Conservation (phyloP, 345 rosid genomes). For the Sonneratia alba region DNA sequence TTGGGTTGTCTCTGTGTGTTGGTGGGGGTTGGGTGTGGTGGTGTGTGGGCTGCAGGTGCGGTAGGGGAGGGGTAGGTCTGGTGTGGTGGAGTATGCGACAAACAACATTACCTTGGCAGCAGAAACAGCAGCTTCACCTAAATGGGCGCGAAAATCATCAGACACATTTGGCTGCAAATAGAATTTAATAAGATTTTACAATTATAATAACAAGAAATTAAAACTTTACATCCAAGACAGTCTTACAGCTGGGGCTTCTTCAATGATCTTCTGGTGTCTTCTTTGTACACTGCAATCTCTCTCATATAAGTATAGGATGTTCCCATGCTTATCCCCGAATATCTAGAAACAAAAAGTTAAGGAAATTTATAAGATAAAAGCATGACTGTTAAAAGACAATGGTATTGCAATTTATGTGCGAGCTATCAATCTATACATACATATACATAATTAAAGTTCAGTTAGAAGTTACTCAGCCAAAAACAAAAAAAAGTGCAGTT, state of each 20-base stretch:
- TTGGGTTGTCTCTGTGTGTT: too few species aligned
- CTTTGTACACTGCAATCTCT: constrained; percentile 96
- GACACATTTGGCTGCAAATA: constrained; percentile 72
- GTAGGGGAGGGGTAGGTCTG: too few species aligned
- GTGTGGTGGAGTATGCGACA: not conserved
- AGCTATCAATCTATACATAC: not conserved
- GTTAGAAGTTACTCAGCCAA: too few species aligned
- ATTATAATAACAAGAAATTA: constrained; percentile 14
- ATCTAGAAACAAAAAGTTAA: constrained; percentile 27
- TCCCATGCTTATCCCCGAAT: constrained; percentile 85
- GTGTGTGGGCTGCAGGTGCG: too few species aligned
- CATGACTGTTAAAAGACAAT: not conserved
- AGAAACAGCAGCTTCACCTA: constrained; percentile 88
- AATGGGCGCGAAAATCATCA: constrained; percentile 46
- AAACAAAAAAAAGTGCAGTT: not conserved
- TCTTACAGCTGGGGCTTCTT: constrained; percentile 98
- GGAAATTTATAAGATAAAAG: not conserved
- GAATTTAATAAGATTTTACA: constrained; percentile 21
- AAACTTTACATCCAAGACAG: constrained; percentile 16
- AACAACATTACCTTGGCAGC: constrained; percentile 66
- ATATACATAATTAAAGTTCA: too few species aligned
- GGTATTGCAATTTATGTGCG: not conserved
- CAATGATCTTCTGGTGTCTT: constrained; percentile 95
- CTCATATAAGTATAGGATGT: constrained; percentile 68
- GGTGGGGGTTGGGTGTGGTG: too few species aligned